Evolutionary conservation across 208 protist genomes (phyloP).

Genomic region (Leishmania arabica): DNA sequence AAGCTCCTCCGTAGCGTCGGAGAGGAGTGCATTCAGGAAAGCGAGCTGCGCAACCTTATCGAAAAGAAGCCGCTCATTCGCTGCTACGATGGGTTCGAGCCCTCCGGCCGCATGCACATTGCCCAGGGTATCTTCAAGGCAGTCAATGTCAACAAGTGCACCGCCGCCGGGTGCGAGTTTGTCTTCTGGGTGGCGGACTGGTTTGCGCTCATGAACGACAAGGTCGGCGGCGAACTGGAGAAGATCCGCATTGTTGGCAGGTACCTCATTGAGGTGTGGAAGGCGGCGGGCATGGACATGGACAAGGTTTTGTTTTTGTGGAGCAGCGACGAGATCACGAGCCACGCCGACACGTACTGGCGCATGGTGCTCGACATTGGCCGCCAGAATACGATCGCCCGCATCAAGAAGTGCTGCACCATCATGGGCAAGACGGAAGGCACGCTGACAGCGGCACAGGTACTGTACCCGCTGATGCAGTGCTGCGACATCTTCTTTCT

Average conservation of each 20-base stretch:
- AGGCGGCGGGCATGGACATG: conserved; percentile 98
- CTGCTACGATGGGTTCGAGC: conserved; percentile 99
- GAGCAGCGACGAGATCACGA: conserved; percentile 97
- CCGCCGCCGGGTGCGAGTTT: conserved; percentile 95
- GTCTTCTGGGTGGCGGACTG: conserved; percentile 99
- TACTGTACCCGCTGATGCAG: conserved; percentile 99
- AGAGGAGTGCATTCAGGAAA: conserved; percentile 96
- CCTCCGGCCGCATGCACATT: conserved; percentile 99
- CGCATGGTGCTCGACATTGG: conserved; percentile 97
- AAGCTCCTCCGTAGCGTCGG: conserved; percentile 89
- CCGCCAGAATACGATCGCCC: conserved; percentile 92
- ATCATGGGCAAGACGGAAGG: conserved; percentile 99
- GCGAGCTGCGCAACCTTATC: conserved; percentile 92
- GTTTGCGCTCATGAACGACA: conserved; percentile 99
- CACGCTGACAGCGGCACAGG: conserved; percentile 97
- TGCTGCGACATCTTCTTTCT: conserved; percentile 99
- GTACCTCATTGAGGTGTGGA: conserved; percentile 99
- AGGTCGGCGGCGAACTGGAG: conserved; percentile 98
- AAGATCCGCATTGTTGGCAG: conserved; percentile 97
- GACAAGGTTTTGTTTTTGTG: conserved; percentile 97
- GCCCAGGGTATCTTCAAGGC: conserved; percentile 99
- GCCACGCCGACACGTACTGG: conserved; percentile 96
- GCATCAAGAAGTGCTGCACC: conserved; percentile 98
- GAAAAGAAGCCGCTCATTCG: conserved; percentile 92
- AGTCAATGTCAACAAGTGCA: conserved; percentile 99